Evolutionary conservation across 371 early-diverging fungal genomes (phyloP), one percentile per base, ranked within the genome.

Genomic region (Lichtheimia hyalospora): DNA sequence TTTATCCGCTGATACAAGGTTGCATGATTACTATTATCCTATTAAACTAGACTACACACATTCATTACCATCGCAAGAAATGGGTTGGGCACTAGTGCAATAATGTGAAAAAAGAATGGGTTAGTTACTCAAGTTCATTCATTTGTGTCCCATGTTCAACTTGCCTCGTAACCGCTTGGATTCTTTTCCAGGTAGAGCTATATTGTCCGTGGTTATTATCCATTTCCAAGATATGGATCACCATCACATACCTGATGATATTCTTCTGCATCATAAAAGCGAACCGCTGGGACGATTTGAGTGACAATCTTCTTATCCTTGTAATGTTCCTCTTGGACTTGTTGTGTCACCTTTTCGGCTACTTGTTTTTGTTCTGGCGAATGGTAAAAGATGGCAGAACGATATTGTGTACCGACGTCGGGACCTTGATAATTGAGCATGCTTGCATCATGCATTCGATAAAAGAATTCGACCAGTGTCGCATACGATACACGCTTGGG

Each of bases 251-350:
- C 74, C 73, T 92, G 93, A 65, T 98, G 98, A 71, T 95, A 94
- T 0, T 78, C 87, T 70, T 98, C 97, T 13, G 94, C 98, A 53
- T 89, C 84, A 63, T 83, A 95, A 74, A 92, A 98, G n/a, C 63
- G 71, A 15, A 73, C 76, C 0, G 90, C 87, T 0, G 88, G 85
- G n/a, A 82, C 82, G 52, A 94, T 88, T 60, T 91, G 77, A 0
- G 95, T 94, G 5, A 85, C 88, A 49, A 94, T 89, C n/a, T 75
- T 71, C 40, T 76, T 65, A 3, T 74, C 85, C 49, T 77, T 68
- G 54, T 79, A 85, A 54, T 76, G 74, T 46, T 74, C 69, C 54
- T 85, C 83, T 64, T 91, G 86, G 20, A 83, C 72, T 51, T 83
- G 74, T 0, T 64, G 63, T 48, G 84, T 89, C 43, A 86, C 87